These are phyloP conservation scores for Aureobasidium vineae DNA, from an alignment of 2,329 filamentous ascomycete species.

Conservation along the genomic window DNA sequence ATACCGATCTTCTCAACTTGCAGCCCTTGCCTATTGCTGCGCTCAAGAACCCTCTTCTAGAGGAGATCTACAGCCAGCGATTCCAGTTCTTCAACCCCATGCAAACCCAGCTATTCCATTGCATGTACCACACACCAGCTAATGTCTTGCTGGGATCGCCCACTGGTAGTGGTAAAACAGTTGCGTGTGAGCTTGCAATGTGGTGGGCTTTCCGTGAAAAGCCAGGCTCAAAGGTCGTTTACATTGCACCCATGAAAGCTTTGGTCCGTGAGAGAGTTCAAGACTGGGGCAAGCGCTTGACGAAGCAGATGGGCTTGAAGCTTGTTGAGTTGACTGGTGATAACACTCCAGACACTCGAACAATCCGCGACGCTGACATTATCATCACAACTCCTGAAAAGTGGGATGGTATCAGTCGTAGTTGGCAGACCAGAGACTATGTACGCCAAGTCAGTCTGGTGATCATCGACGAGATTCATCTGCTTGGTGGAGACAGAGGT, in stretches of 20 bases:
- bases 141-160: conserved; percentile 95
- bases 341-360: conserved; percentile 95
- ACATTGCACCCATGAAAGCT: conserved; percentile 99
- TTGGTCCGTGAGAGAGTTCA: conserved; percentile 94
- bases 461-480: conserved; percentile 97
- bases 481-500: conserved; percentile 93
- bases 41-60: conserved; percentile 79
- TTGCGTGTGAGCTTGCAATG: conserved; percentile 95
- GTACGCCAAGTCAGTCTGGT: conserved; percentile 93
- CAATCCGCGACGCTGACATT: conserved; percentile 92
- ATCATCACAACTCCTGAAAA: conserved; percentile 99
- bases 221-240: conserved; percentile 95
- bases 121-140: conserved; percentile 84
- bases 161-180: conserved; percentile 95
- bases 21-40: conserved; percentile 86
- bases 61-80: conserved; percentile 82
- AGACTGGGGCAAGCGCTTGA: conserved; percentile 85
- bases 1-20: conserved; percentile 88
- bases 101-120: conserved; percentile 99
- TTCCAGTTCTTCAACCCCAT: conserved; percentile 99
- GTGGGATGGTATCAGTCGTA: conserved; percentile 99
- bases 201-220: conserved; percentile 98
- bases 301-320: conserved; percentile 78
- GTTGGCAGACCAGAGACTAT: conserved; percentile 96
- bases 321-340: conserved; percentile 95